Evolutionary conservation across 2,329 filamentous ascomycete species (phyloP), one percentile per base, ranked within the genome.

Genomic region (Shiraia sp.): DNA sequence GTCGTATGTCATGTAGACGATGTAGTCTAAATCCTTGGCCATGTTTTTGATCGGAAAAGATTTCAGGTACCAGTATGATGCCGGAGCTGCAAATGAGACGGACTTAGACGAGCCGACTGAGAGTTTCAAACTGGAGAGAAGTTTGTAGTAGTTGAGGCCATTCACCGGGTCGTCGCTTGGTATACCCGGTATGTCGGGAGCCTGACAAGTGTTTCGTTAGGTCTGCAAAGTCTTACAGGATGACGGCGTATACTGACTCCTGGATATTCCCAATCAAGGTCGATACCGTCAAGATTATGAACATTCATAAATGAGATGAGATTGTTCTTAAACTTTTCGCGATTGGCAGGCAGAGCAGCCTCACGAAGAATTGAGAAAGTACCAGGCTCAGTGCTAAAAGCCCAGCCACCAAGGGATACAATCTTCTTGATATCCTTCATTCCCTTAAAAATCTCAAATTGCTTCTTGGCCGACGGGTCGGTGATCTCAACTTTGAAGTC

Each of bases 201-300:
- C 47, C 40, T 45, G 25, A 15, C 7, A 13, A 10, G 6, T 6
- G 15, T 8, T 10, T 30, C 27, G 15, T 10, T 13, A 9, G 6
- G 29, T n/a, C 27, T n/a, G n/a, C n/a, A 14, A 35, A 10, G 33
- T 31, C 30, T n/a, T 10, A 28, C 7, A 31, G 10, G 24, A 41
- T 5, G 6, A n/a, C n/a, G 15, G 15, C 19, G n/a, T 17, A 17
- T 12, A 32, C 25, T 17, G 16, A 42, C 45, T 23, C 46, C 44
- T 13, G 43, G 53, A 24, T 76, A 76, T 40, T 76, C 73, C 75
- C 75, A 79, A 49, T 76, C 73, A 27, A 76, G 53, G 26, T 76
- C 73, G 7, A 76, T 35, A 2, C 66, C 68, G 36, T 70, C 63
- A 0, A 67, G 48, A 6, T 47, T 29, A 27, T 68, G 12, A 3